phyloP scores from a whole-genome alignment of 2,329 filamentous ascomycete species.

The Phialophora macrospora region DNA sequence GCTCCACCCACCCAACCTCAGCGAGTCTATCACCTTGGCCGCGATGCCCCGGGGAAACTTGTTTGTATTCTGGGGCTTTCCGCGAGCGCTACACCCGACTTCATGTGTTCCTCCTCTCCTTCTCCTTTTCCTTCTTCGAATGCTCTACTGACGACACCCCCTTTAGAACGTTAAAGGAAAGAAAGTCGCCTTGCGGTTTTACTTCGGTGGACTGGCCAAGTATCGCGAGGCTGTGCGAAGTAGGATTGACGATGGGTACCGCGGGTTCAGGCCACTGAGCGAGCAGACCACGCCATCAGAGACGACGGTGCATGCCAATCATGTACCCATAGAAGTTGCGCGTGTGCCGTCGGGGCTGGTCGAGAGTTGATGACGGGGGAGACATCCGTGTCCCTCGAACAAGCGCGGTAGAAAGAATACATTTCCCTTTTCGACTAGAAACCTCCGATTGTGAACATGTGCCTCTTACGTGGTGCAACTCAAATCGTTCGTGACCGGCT shows the following conservation, averaged over 20 bases:
- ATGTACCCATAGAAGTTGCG: not conserved
- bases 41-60: not conserved
- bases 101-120: too few relatives aligned
- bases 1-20: not conserved
- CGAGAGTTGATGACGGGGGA: not conserved
- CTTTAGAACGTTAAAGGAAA: conserved; percentile 58
- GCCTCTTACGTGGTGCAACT: too few relatives aligned
- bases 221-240: conserved; percentile 10
- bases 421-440: not conserved
- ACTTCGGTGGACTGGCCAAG: conserved; percentile 32
- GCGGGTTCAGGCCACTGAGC: conserved; percentile 12
- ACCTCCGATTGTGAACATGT: not conserved
- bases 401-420: not conserved
- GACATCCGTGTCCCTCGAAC: not conserved
- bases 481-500: too few relatives aligned
- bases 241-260: conserved; percentile 19
- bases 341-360: not conserved
- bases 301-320: not conserved
- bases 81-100: too few relatives aligned
- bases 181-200: conserved; percentile 35
- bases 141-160: not conserved
- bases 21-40: not conserved
- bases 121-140: too few relatives aligned
- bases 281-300: not conserved
- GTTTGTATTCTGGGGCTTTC: not conserved